Conservation (phyloP, 768 basidiomycete genomes). For the Phaffia tasmanica region DNA sequence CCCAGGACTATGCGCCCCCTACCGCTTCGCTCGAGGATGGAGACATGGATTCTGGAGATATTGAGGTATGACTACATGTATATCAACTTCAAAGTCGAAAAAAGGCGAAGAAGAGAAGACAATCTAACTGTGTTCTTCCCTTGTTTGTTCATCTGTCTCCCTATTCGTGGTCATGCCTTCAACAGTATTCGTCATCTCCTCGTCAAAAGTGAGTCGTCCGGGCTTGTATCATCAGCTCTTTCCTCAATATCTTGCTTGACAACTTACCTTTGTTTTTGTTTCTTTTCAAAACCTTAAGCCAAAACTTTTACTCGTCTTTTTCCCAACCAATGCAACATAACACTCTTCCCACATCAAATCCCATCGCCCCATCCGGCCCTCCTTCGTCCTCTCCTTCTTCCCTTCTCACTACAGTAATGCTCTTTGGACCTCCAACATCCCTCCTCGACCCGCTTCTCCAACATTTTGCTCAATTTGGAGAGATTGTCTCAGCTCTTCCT, state of each 20-base stretch:
- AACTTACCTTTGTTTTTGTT: too few relatives aligned
- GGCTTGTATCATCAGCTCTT: not conserved
- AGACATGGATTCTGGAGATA: constrained; percentile 3
- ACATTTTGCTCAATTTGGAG: constrained; percentile 45
- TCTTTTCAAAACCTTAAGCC: too few relatives aligned
- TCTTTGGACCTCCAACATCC: constrained; percentile 82
- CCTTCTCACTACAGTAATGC: constrained; percentile 43
- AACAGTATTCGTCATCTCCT: not conserved
- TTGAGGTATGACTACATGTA: too few relatives aligned
- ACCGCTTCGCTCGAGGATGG: constrained; percentile 12
- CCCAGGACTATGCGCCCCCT: constrained; percentile 20
- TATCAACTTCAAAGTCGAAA: too few relatives aligned
- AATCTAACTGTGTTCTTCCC: not conserved
- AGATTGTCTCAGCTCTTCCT: constrained; percentile 56
- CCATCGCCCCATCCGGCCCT: not conserved
- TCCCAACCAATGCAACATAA: not conserved
- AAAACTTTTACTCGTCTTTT: not conserved
- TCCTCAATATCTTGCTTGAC: too few relatives aligned
- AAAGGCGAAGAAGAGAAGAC: not conserved
- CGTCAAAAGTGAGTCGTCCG: constrained; percentile 4
- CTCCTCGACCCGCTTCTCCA: constrained; percentile 48
- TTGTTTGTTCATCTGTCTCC: too few relatives aligned
- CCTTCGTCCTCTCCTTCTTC: not conserved
- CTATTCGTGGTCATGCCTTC: not conserved
- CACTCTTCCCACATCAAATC: not conserved